Conservation (phyloP, 2,329 filamentous ascomycete genomes). For the Zymoseptoria passerinii region DNA sequence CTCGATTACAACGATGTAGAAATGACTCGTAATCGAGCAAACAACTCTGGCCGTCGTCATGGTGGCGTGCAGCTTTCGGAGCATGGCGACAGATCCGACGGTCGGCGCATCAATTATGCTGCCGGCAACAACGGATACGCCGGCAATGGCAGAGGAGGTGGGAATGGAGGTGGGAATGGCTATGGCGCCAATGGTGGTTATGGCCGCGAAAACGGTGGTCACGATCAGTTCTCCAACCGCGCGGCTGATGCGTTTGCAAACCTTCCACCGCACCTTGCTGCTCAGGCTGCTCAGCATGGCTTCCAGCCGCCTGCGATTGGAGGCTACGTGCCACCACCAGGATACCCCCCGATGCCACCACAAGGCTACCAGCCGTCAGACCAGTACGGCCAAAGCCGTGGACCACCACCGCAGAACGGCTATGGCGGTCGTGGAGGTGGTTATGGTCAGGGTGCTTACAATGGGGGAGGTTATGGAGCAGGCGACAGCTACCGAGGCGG, state of each 20-base stretch:
- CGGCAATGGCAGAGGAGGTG: conserved; percentile 15
- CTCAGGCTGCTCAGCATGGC: conserved; percentile 28
- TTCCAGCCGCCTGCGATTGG: conserved; percentile 17
- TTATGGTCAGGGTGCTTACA: conserved; percentile 11
- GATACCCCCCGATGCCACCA: conserved; percentile 5
- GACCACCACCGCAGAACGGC: conserved; percentile 16
- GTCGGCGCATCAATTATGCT: conserved; percentile 48
- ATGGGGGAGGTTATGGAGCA: conserved; percentile 15
- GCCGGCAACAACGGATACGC: conserved; percentile 21
- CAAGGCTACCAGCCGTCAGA: conserved; percentile 9
- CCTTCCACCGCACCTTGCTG: conserved; percentile 28
- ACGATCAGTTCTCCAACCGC: conserved; percentile 11
- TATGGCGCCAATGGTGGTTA: conserved; percentile 21
- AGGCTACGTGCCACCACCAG: conserved; percentile 3
- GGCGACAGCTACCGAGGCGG: conserved; percentile 11
- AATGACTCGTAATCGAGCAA: conserved; percentile 57
- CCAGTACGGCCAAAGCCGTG: conserved; percentile 17
- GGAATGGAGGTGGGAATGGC: conserved; percentile 12
- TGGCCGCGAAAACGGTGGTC: conserved; percentile 16
- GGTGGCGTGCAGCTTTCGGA: conserved; percentile 57
- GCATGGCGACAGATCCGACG: conserved; percentile 38
- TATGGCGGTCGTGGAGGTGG: conserved; percentile 19
- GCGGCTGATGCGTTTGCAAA: conserved; percentile 20
- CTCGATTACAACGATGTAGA: conserved; percentile 71
- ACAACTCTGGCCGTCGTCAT: conserved; percentile 58